A percentile compares a stretch with the other conserved stretches of the same genome.
Conservation (phyloP, 352 stramenopile species). For the Phytophthora macrochlamydospora region DNA sequence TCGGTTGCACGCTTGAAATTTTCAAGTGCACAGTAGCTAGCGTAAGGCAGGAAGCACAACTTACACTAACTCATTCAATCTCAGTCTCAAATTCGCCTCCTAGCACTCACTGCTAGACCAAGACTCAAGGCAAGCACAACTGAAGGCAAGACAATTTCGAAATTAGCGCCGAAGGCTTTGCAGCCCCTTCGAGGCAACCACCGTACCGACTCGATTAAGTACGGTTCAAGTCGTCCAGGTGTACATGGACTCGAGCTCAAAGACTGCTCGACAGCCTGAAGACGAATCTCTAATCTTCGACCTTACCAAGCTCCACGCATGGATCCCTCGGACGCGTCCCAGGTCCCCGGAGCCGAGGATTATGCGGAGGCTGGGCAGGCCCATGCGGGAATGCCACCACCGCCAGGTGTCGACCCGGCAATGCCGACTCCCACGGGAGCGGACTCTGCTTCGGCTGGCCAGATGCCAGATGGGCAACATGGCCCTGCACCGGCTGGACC, state of each 20-base stretch:
- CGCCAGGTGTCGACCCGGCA: background rate
- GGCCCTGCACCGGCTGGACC: background rate
- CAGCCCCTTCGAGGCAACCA: slow-evolving; percentile 10
- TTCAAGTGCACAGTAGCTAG: no score
- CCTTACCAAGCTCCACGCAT: slow-evolving; percentile 3
- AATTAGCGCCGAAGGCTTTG: slow-evolving; percentile 10
- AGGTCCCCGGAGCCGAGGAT: background rate
- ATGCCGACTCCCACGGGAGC: no score
- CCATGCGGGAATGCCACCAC: background rate
- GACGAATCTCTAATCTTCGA: slow-evolving; percentile 10
- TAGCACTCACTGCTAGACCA: background rate
- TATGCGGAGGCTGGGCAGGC: background rate
- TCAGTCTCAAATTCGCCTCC: slow-evolving; percentile 2
- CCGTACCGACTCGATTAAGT: slow-evolving; percentile 8
- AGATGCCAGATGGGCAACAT: background rate
- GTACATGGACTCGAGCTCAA: background rate
- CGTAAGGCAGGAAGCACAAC: no score
- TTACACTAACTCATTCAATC: background rate
- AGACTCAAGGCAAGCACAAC: slow-evolving; percentile 1
- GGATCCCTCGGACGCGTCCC: background rate
- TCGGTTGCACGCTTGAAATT: no score
- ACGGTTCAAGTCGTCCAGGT: slow-evolving; percentile 3
- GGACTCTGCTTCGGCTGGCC: no score
- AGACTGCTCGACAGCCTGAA: background rate
- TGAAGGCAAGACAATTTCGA: slow-evolving; percentile 14